These are phyloP conservation scores for Entomortierella beljakovae DNA, from an alignment of 192 early-diverging fungal genomes.

Conservation along the genomic window DNA sequence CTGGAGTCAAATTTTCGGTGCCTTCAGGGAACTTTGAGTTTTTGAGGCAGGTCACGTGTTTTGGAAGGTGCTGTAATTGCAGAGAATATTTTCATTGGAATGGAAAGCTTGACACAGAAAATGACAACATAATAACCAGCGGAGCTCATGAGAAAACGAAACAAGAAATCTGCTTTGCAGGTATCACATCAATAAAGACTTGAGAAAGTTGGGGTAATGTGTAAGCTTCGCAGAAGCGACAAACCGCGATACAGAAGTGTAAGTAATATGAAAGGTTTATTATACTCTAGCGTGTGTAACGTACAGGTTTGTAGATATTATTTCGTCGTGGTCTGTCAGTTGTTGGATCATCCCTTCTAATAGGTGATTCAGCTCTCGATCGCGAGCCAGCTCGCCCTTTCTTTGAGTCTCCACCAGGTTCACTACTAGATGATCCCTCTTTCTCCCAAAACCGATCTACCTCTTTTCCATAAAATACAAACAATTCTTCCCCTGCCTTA, in stretches of 20 bases:
- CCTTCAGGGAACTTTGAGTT: slow-evolving; percentile 29
- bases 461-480: slow-evolving; percentile 91
- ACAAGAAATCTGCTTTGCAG: slow-evolving; percentile 32
- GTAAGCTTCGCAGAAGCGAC: slow-evolving; percentile 21
- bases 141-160: slow-evolving; percentile 34
- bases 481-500: slow-evolving; percentile 82
- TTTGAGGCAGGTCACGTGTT: slow-evolving; percentile 29
- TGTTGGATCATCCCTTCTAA: slow-evolving; percentile 9
- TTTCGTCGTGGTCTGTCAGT: slow-evolving; percentile 35
- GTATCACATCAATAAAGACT: slow-evolving; percentile 11
- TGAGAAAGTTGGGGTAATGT: slow-evolving; percentile 34
- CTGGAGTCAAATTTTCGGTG: slow-evolving; percentile 17
- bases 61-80: slow-evolving; percentile 11
- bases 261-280: background rate
- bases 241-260: background rate
- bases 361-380: slow-evolving; percentile 34
- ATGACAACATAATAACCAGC: too few relatives aligned
- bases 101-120: too few relatives aligned
- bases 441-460: slow-evolving; percentile 85
- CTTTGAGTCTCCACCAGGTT: slow-evolving; percentile 1
- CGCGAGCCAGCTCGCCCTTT: slow-evolving; percentile 11
- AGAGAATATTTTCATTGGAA: slow-evolving; percentile 5
- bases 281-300: slow-evolving; percentile 30
- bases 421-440: slow-evolving; percentile 13
- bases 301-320: slow-evolving; percentile 46